Evolutionary conservation across 2,329 filamentous ascomycete genomes (phyloP), one percentile per base, ranked within the genome.

Genomic region (Diaporthe citriasiana): DNA sequence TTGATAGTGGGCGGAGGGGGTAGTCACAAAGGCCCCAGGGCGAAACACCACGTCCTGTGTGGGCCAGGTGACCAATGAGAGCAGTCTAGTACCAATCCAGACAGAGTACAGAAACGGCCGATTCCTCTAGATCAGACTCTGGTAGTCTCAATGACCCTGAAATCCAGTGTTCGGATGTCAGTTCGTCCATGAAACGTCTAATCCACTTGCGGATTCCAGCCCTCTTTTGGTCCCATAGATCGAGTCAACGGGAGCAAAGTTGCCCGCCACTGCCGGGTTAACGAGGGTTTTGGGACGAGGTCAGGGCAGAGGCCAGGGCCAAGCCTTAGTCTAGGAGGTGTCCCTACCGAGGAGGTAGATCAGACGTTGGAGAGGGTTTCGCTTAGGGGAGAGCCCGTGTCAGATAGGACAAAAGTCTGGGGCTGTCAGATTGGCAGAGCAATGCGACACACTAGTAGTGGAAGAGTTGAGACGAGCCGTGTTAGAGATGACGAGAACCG

Each of bases 351-450:
- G 66, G 65, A 71, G 59, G 79, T 78, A 81, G 83, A 85, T 84
- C 83, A 87, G 84, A 87, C 85, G 83, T 83, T 82, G 80, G 82
- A 84, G 80, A 78, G 74, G 78, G 85, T 87, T 87, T 88, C 84
- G 85, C 78, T 80, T 78, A 79, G 75, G 75, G 78, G 79, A 76
- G 77, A 78, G 79, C 77, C 79, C 79, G 83, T 85, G 79, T 84
- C 84, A 84, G 82, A 78, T 78, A 79, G 79, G 66, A 75, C 77
- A 79, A 77, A 75, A 65, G 72, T 70, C 55, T 71, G 73, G 63
- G 75, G 76, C 76, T 79, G 80, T 79, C 78, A 79, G 79, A 82
- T 73, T 74, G 78, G 77, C 77, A 78, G 76, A 77, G 74, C 74
- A 76, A 76, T 74, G 76, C 78, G 78, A 78, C 77, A 76, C 73